These are phyloP conservation scores for Serendipita sp. DNA, from an alignment of 768 basidiomycete genomes.

Conservation along the genomic window DNA sequence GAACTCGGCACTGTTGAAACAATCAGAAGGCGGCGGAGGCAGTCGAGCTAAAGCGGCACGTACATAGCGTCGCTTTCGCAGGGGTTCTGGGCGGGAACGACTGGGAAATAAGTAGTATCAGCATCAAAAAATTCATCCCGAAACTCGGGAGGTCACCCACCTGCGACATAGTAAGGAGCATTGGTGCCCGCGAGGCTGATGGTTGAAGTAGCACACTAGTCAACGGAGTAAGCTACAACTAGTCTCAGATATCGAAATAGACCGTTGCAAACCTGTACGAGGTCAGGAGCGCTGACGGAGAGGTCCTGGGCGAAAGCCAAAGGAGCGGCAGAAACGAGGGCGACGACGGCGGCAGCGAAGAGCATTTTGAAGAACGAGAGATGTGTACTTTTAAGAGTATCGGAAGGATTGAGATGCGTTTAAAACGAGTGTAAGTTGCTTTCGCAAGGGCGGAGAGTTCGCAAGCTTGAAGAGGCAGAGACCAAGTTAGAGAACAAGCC, in stretches of 20 bases:
- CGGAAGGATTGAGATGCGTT: not conserved
- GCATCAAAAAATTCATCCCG: not conserved
- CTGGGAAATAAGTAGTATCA: not conserved
- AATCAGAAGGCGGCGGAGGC: not conserved
- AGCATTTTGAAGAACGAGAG: not conserved
- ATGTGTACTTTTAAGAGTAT: not conserved
- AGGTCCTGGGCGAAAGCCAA: not conserved
- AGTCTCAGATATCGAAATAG: not conserved
- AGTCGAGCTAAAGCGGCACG: not conserved
- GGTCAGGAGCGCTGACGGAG: not conserved
- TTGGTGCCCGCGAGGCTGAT: not conserved
- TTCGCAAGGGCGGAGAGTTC: not conserved
- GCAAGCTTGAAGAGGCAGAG: not conserved
- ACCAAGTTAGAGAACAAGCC: not conserved
- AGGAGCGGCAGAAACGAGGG: not conserved
- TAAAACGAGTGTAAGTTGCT: slow-evolving; percentile 5
- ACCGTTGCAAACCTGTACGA: not conserved
- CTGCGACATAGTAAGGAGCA: not conserved
- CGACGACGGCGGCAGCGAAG: not conserved
- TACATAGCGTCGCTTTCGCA: not conserved
- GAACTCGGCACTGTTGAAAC: not conserved
- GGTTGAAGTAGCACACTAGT: not conserved
- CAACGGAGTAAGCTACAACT: not conserved
- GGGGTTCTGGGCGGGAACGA: not conserved
- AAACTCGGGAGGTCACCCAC: not conserved